A percentile compares a stretch with the other conserved stretches of the same genome.
Evolutionary conservation across 1,139 yeast genomes (phyloP).

Genomic region (Kurtzmaniella quercitrusa): DNA sequence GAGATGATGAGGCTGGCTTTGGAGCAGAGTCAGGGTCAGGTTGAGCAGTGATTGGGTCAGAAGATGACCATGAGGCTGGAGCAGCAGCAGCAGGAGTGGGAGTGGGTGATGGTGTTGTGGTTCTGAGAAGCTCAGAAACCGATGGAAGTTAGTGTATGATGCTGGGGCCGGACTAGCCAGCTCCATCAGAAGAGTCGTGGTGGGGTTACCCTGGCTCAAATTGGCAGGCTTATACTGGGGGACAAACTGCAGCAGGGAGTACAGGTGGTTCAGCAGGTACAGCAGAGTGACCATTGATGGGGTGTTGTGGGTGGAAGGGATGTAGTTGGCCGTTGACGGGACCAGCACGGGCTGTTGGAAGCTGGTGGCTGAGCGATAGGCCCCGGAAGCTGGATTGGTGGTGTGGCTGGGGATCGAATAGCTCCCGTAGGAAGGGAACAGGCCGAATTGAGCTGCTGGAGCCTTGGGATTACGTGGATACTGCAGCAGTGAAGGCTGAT

Average conservation of each 20-base stretch:
- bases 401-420: not conserved
- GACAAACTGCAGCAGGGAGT: conserved; percentile 1
- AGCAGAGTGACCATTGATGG: conserved; percentile 51
- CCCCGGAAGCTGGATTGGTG: not conserved
- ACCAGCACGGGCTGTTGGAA: conserved; percentile 7
- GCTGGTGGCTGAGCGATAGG: not conserved
- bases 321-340: conserved; percentile 21
- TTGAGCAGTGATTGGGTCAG: conserved; percentile 1
- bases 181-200: conserved; percentile 45
- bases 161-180: conserved; percentile 27
- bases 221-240: conserved; percentile 16
- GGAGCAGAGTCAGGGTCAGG: not conserved
- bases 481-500: not conserved
- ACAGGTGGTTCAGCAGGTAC: conserved; percentile 34
- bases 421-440: not conserved
- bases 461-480: not conserved
- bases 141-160: conserved; percentile 5
- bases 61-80: conserved; percentile 1
- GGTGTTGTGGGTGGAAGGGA: conserved; percentile 49
- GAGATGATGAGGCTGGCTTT: conserved; percentile 1
- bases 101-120: not conserved
- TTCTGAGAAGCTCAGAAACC: conserved; percentile 3
- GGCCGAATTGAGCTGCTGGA: conserved; percentile 1
- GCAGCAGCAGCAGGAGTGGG: not conserved
- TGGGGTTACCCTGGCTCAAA: conserved; percentile 37